Percentiles rank a stretch among this genome's conserved stretches.
Conservation (phyloP, 2,329 filamentous ascomycete genomes). For the Colletotrichum echinochloae region DNA sequence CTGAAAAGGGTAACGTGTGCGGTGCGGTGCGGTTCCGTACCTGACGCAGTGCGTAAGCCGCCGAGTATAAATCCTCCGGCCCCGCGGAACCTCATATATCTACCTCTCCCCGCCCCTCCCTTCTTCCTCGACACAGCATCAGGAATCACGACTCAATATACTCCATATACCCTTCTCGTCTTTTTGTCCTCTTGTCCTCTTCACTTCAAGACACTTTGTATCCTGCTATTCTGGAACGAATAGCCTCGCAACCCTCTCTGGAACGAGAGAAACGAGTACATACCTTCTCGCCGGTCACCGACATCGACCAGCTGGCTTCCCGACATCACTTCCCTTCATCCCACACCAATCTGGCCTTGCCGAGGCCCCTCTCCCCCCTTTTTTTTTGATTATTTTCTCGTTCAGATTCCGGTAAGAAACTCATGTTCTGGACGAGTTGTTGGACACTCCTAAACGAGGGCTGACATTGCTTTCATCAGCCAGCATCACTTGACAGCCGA, state of each 20-base stretch:
- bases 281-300: not conserved
- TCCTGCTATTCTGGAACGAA: slow-evolving; percentile 17
- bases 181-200: not conserved
- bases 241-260: not conserved
- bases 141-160: not conserved
- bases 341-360: not conserved
- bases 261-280: slow-evolving; percentile 1
- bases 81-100: not conserved
- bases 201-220: not conserved
- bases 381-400: not conserved
- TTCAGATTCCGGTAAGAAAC: slow-evolving; percentile 4
- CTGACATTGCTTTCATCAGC: slow-evolving; percentile 1
- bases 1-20: too few species aligned
- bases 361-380: not conserved
- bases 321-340: not conserved
- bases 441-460: not conserved
- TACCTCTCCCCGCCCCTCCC: not conserved
- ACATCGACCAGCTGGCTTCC: not conserved
- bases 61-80: not conserved
- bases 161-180: not conserved
- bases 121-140: not conserved
- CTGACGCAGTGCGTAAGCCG: not conserved
- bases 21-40: too few species aligned
- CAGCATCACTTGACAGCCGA: slow-evolving; percentile 14
- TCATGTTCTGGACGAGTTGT: not conserved